A percentile compares a stretch with the other conserved stretches of the same genome.
phyloP scores from a whole-genome alignment of 2,329 filamentous ascomycete genomes.

The Phialophora tarda region DNA sequence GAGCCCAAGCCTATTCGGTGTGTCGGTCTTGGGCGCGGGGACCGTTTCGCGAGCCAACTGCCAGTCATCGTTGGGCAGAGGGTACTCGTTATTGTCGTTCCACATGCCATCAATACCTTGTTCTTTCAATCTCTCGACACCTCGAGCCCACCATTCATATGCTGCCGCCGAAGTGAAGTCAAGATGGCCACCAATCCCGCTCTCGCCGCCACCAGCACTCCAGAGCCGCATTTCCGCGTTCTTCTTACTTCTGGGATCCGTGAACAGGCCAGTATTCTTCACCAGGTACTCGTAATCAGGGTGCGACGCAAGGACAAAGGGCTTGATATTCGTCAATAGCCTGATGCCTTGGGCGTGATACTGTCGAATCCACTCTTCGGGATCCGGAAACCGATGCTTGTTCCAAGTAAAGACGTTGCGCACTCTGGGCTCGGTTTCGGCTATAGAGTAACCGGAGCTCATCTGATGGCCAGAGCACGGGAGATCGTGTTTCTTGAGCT shows the following conservation, averaged over 20 bases:
- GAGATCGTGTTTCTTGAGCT: slow-evolving; percentile 68
- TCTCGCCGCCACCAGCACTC: slow-evolving; percentile 74
- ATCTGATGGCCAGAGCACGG: slow-evolving; percentile 75
- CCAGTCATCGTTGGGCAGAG: slow-evolving; percentile 69
- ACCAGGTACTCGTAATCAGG: slow-evolving; percentile 68
- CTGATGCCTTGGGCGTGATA: slow-evolving; percentile 70
- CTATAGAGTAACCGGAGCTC: slow-evolving; percentile 74
- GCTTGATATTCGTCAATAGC: slow-evolving; percentile 74
- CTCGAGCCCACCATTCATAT: slow-evolving; percentile 74
- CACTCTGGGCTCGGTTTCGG: slow-evolving; percentile 70
- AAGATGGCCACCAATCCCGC: slow-evolving; percentile 72
- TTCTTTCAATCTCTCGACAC: slow-evolving; percentile 65
- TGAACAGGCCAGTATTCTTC: slow-evolving; percentile 67
- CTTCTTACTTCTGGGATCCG: slow-evolving; percentile 59
- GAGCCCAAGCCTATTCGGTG: slow-evolving; percentile 62
- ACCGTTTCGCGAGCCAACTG: slow-evolving; percentile 60
- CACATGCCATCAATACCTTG: slow-evolving; percentile 75
- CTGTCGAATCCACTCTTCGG: slow-evolving; percentile 65
- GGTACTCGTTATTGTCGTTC: slow-evolving; percentile 82
- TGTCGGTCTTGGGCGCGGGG: slow-evolving; percentile 44
- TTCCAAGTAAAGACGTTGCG: slow-evolving; percentile 77
- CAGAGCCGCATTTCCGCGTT: slow-evolving; percentile 68
- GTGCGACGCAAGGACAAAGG: slow-evolving; percentile 70
- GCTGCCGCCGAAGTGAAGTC: slow-evolving; percentile 73
- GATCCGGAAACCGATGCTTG: slow-evolving; percentile 70